phyloP scores from a whole-genome alignment of 352 stramenopile genomes.

The Globisporangium recalcitrans region DNA sequence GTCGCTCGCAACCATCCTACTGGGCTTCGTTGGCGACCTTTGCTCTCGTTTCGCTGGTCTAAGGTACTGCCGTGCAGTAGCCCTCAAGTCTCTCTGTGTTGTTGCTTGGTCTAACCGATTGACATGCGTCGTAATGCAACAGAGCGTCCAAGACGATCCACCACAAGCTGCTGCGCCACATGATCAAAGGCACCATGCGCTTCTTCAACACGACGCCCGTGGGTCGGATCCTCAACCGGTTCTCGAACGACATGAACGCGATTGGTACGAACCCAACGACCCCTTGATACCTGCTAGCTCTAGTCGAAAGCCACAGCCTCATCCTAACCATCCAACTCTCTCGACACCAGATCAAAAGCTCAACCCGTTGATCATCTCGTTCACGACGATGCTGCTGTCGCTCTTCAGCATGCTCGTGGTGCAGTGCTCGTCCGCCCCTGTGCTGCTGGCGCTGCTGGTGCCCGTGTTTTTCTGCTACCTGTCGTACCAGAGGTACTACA shows the following conservation, averaged over 20 bases:
- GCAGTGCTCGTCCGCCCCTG: conserved; percentile 36
- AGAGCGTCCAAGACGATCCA: conserved; percentile 68
- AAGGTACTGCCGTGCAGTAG: conserved; percentile 25
- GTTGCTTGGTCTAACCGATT: conserved; percentile 7
- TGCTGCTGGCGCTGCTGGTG: conserved; percentile 47
- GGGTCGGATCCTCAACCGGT: conserved; percentile 73
- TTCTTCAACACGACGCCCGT: conserved; percentile 86
- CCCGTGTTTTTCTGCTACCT: conserved; percentile 66
- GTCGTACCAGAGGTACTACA: conserved; percentile 61
- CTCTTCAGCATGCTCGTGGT: conserved; percentile 51
- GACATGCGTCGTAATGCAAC: not conserved
- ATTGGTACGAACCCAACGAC: conserved; percentile 32
- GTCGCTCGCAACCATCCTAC: conserved; percentile 39
- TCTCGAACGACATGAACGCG: conserved; percentile 63
- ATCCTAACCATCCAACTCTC: not conserved
- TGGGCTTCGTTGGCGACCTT: conserved; percentile 47
- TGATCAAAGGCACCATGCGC: conserved; percentile 75
- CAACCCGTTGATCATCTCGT: conserved; percentile 38
- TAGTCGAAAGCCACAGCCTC: not conserved
- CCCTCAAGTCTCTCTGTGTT: too few species aligned
- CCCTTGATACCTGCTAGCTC: not conserved
- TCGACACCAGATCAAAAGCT: conserved; percentile 45
- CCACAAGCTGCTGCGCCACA: conserved; percentile 42
- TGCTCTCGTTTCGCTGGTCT: conserved; percentile 43
- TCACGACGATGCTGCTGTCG: conserved; percentile 41